phyloP scores from a whole-genome alignment of 768 basidiomycete species.

The Austroboletus eburneus region DNA sequence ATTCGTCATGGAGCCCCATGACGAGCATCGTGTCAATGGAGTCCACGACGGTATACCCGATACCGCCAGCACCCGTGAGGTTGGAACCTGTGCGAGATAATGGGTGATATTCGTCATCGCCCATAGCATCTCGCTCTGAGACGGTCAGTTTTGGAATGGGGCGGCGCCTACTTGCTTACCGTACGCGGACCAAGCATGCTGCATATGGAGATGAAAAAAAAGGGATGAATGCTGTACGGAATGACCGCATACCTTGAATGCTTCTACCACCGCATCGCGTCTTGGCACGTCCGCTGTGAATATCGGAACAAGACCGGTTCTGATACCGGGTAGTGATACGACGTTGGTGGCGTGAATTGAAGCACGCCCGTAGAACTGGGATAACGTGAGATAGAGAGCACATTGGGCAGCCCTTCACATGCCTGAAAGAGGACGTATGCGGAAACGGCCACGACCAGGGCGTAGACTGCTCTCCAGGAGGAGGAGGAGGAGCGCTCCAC shows the following conservation, averaged over 20 bases:
- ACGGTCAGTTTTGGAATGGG: slow-evolving; percentile 9
- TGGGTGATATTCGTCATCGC: slow-evolving; percentile 90
- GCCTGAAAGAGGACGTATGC: slow-evolving; percentile 19
- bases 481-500: background rate
- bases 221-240: background rate
- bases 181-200: slow-evolving; percentile 88
- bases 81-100: slow-evolving; percentile 72
- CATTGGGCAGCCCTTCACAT: slow-evolving; percentile 1
- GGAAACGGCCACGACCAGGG: slow-evolving; percentile 3
- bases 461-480: slow-evolving; percentile 13
- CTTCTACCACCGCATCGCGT: slow-evolving; percentile 67
- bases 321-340: slow-evolving; percentile 17
- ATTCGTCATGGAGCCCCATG: slow-evolving; percentile 80
- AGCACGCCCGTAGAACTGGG: slow-evolving; percentile 18
- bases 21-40: slow-evolving; percentile 84
- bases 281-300: slow-evolving; percentile 56
- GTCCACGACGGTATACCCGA: slow-evolving; percentile 88
- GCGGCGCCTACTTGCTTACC: slow-evolving; percentile 43
- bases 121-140: slow-evolving; percentile 85
- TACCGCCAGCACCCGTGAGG: slow-evolving; percentile 70
- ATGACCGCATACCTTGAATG: slow-evolving; percentile 62
- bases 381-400: background rate
- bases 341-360: slow-evolving; percentile 2
- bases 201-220: slow-evolving; percentile 13
- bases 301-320: slow-evolving; percentile 10